phyloP scores from a whole-genome alignment of 1,284 basidiomycete genomes.

The Papiliotrema nemorosa region DNA sequence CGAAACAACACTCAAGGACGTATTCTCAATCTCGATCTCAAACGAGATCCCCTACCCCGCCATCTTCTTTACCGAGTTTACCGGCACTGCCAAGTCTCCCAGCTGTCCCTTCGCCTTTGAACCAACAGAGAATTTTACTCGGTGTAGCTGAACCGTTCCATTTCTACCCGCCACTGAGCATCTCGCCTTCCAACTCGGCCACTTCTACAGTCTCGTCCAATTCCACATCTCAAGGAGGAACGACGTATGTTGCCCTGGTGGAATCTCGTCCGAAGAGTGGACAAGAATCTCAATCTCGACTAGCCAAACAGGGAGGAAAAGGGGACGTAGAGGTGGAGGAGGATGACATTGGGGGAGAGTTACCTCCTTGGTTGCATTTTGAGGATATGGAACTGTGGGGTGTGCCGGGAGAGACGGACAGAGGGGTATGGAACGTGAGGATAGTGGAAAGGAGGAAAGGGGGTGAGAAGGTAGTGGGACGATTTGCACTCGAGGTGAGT shows the following conservation, averaged over 20 bases:
- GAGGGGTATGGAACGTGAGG: constrained; percentile 13
- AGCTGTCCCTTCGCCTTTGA: constrained; percentile 13
- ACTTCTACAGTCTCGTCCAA: neutral
- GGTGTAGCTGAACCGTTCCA: constrained; percentile 36
- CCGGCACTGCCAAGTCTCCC: constrained; percentile 30
- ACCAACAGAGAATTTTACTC: constrained; percentile 21
- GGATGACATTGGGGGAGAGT: neutral
- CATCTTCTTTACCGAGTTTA: constrained; percentile 36
- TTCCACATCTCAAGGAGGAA: neutral
- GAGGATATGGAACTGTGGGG: constrained; percentile 23
- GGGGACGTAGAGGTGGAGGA: no score
- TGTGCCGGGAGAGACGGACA: constrained; percentile 16
- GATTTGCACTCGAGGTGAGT: constrained; percentile 10
- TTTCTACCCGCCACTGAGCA: constrained; percentile 26
- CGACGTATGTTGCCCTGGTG: constrained; percentile 4
- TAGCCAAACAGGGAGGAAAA: no score
- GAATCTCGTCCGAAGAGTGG: no score
- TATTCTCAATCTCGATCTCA: neutral
- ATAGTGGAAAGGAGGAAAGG: constrained; percentile 11
- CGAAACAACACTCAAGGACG: constrained; percentile 11
- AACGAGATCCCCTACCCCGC: constrained; percentile 45
- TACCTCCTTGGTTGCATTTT: constrained; percentile 20
- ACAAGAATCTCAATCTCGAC: no score
- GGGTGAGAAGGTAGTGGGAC: constrained; percentile 9
- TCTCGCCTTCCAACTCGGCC: constrained; percentile 18